Conservation (phyloP, 805 yeast genomes). For the Yarrowia keelungensis region DNA sequence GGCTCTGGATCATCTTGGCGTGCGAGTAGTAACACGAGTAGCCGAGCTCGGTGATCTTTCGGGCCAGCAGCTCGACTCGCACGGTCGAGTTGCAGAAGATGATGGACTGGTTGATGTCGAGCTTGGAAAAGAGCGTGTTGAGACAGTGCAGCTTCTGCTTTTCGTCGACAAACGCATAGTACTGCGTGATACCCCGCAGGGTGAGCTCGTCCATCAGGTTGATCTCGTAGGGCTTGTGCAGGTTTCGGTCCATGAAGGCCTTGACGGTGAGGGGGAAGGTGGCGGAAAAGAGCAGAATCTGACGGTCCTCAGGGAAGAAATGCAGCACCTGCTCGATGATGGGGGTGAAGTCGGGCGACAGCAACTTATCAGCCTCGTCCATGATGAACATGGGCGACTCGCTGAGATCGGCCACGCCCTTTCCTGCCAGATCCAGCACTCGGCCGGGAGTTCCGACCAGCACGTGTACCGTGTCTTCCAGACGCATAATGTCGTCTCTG, state of each 20-base stretch:
- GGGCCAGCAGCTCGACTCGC: slow-evolving; percentile 93
- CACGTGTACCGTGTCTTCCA: slow-evolving; percentile 91
- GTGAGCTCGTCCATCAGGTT: slow-evolving; percentile 98
- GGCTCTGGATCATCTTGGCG: slow-evolving; percentile 96
- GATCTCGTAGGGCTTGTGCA: slow-evolving; percentile 91
- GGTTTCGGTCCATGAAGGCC: slow-evolving; percentile 87
- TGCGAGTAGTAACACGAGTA: slow-evolving; percentile 97
- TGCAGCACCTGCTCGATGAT: slow-evolving; percentile 85
- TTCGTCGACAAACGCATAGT: slow-evolving; percentile 98
- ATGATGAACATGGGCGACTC: slow-evolving; percentile 87
- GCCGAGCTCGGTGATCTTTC: slow-evolving; percentile 94
- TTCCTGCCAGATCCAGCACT: slow-evolving; percentile 89
- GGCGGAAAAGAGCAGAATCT: slow-evolving; percentile 88
- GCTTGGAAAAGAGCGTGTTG: slow-evolving; percentile 90
- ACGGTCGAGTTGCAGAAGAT: slow-evolving; percentile 97
- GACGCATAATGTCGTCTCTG: slow-evolving; percentile 91
- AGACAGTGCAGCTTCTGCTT: slow-evolving; percentile 94
- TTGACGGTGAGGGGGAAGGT: slow-evolving; percentile 96
- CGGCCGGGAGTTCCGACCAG: slow-evolving; percentile 98
- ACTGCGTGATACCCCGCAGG: slow-evolving; percentile 93
- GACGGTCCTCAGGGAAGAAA: slow-evolving; percentile 80
- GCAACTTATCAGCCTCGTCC: slow-evolving; percentile 99
- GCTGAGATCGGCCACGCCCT: slow-evolving; percentile 84
- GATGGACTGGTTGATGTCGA: slow-evolving; percentile 95
- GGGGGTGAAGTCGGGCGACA: slow-evolving; percentile 85